Conservation (phyloP, 768 basidiomycete genomes). For the Termitomyces sp. region DNA sequence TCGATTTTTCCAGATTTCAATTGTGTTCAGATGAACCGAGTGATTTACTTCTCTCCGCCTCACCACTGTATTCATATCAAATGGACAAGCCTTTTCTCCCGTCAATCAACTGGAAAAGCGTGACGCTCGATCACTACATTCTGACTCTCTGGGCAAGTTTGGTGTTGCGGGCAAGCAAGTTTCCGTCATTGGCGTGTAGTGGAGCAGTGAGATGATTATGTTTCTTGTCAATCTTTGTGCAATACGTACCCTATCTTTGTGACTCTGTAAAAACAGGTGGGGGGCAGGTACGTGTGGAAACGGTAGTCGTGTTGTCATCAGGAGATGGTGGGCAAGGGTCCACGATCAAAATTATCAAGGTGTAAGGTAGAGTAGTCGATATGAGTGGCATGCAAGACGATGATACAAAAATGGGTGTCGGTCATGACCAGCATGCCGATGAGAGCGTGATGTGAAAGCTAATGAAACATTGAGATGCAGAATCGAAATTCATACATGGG, state of each 20-base stretch:
- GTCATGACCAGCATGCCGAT: conserved; percentile 15
- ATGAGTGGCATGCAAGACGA: conserved; percentile 5
- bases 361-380: conserved; percentile 4
- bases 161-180: conserved; percentile 16
- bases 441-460: conserved; percentile 3
- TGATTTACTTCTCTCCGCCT: conserved; percentile 39
- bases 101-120: background rate
- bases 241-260: background rate
- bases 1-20: conserved; percentile 24
- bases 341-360: conserved; percentile 9
- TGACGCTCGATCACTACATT: conserved; percentile 12
- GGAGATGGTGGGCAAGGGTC: background rate
- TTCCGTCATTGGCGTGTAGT: background rate
- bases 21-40: conserved; percentile 37
- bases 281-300: background rate
- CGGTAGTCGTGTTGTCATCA: background rate
- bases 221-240: background rate
- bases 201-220: background rate
- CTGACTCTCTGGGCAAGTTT: conserved; percentile 44
- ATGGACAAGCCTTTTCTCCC: no score
- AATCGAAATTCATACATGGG: background rate
- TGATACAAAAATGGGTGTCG: conserved; percentile 9
- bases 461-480: background rate
- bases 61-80: conserved; percentile 40
- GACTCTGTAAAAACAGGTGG: no score